Percentiles rank a stretch among this genome's conserved stretches.
Evolutionary conservation across 768 basidiomycete species (phyloP).

Genomic region (Tulasnella sp.): DNA sequence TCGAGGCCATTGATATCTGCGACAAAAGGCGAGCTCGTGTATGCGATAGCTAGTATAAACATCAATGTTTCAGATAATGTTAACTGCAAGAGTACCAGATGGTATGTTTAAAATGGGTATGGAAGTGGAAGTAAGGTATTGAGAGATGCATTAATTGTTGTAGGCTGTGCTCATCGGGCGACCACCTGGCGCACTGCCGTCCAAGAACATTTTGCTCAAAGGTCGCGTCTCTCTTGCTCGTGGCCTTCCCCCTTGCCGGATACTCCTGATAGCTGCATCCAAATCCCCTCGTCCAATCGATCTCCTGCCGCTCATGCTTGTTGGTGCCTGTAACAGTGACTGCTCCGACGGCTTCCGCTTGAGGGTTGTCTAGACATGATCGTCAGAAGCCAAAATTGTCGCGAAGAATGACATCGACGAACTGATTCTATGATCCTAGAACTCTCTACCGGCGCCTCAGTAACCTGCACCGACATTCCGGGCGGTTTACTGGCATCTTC

Average conservation of each 20-base stretch:
- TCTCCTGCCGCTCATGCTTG: conserved; percentile 27
- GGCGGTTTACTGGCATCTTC: conserved; percentile 23
- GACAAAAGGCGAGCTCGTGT: conserved; percentile 14
- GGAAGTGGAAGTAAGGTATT: background rate
- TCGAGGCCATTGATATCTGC: conserved; percentile 10
- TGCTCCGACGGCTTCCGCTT: conserved; percentile 1
- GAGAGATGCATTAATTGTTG: background rate
- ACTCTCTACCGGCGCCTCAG: background rate
- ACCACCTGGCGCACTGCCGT: conserved; percentile 35
- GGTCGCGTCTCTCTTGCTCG: conserved; percentile 43
- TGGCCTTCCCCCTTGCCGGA: conserved; percentile 51
- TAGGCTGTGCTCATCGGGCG: conserved; percentile 8
- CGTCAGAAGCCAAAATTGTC: background rate
- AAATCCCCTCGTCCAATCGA: conserved; percentile 69
- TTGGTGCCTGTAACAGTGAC: background rate
- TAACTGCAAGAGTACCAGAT: background rate
- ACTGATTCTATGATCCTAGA: background rate
- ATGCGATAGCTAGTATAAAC: background rate
- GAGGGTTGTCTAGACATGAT: background rate
- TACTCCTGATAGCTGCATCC: conserved; percentile 74
- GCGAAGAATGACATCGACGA: no score
- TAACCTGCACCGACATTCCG: background rate
- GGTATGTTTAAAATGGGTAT: background rate
- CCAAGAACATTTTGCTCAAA: conserved; percentile 71
- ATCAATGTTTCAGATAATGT: background rate